These are phyloP conservation scores for Arabis alpina DNA, from an alignment of 345 rosid genomes.

Conservation along the genomic window DNA sequence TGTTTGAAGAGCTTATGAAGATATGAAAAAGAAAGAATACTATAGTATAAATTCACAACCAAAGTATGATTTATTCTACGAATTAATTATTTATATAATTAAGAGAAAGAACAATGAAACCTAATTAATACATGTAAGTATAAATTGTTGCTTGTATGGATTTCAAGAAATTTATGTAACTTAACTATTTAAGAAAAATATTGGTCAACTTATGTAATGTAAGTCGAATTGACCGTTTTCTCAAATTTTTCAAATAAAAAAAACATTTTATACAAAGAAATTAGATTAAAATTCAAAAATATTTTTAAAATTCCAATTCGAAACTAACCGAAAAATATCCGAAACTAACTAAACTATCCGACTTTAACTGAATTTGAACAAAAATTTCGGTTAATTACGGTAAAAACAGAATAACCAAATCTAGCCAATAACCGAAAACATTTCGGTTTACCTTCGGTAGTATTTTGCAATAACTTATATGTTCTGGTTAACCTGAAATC, in stretches of 20 bases:
- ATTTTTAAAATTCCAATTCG: no score
- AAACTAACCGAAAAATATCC: no score
- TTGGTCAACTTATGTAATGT: not conserved
- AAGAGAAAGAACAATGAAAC: not conserved
- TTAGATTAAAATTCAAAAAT: not conserved
- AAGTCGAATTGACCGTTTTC: no score
- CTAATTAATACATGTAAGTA: not conserved
- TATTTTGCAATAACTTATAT: no score
- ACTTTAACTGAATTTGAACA: no score
- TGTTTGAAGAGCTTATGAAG: slow-evolving; percentile 60
- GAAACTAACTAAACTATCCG: no score
- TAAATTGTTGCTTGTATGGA: not conserved
- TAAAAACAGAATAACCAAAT: no score
- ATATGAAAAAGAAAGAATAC: not conserved
- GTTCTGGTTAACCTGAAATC: no score
- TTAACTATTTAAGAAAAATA: not conserved
- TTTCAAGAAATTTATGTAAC: not conserved
- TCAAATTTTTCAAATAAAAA: not conserved
- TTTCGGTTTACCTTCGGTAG: no score
- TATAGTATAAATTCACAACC: not conserved
- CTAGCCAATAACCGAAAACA: no score
- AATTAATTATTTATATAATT: not conserved
- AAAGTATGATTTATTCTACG: not conserved
- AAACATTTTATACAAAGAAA: not conserved
- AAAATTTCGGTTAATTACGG: no score